Evolutionary conservation across 164 flowering plant genomes (phyloP), one percentile per base, ranked within the genome.

Genomic region (Stephania cephalantha): DNA sequence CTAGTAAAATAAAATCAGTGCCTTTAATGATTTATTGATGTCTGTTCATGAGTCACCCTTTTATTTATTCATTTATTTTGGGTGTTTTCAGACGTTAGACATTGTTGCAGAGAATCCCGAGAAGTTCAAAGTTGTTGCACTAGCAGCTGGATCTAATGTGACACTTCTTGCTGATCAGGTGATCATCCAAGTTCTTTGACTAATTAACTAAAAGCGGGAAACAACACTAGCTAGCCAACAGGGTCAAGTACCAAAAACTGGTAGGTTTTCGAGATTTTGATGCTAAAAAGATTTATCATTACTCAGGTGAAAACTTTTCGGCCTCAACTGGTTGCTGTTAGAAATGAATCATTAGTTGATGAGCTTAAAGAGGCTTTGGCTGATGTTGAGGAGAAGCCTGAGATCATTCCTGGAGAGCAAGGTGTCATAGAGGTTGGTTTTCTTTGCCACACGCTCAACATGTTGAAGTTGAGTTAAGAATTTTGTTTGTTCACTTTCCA

Each of bases 91-190:
- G 99, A 95, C 99, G 69, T 74, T 95, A 84, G 98, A 93, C 83
- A 93, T 95, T 68, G 97, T 95, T 72, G 97, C 96, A 3, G 99
- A 95, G 79, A 92, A 95, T 80, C 97, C 97, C 22, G 92, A 92
- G 20, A 95, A 95, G 74, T 93, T 95, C 83, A 88, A 84, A 83
- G 84, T 95, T 78, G 98, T 95, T 74, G 99, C 97, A 10, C 87
- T 95, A 50, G 99, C 99, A 68, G 99, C 99, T 74, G 98, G 99
- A 79, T 95, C 99, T 15, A 95, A 95, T 82, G 89, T 95, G 73
- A 86, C 99, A 72, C 97, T 95, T 80, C 99, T 95, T 76, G 97
- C 95, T 63, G 99, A 95, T 72, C 99, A 95, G 97, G 99, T 91
- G 77, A 79, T 52, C 46, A 55, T 71, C 67, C 58, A 20, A 46